These are phyloP conservation scores for Calonectria hawksworthii DNA, from an alignment of 2,329 filamentous ascomycete genomes.

Conservation along the genomic window DNA sequence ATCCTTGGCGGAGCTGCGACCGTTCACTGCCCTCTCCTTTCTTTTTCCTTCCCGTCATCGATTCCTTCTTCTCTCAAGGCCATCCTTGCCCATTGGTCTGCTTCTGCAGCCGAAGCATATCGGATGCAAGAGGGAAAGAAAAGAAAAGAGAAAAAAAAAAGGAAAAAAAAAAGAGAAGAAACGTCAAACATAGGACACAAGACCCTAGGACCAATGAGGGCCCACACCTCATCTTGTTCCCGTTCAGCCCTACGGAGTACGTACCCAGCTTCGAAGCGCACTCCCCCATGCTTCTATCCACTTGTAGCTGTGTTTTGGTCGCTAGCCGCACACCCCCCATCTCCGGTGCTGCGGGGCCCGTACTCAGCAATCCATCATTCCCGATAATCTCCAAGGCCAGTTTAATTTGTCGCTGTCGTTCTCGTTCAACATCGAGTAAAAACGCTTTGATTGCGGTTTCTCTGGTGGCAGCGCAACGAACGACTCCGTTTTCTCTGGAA, in stretches of 20 bases:
- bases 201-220: conserved; percentile 29
- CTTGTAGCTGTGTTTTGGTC: neutral
- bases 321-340: neutral
- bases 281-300: conserved; percentile 17
- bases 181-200: neutral
- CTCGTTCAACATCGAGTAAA: neutral
- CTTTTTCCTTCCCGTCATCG: neutral
- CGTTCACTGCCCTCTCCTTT: neutral
- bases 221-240: conserved; percentile 38
- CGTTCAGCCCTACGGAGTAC: conserved; percentile 43
- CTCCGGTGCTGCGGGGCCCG: neutral
- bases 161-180: neutral
- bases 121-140: neutral
- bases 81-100: neutral
- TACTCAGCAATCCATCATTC: neutral
- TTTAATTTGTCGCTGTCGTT: neutral
- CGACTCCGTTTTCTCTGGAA: neutral
- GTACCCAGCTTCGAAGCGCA: conserved; percentile 21
- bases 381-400: conserved; percentile 8
- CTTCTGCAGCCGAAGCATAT: neutral
- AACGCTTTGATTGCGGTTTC: neutral
- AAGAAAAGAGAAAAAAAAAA: neutral
- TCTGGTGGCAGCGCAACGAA: neutral
- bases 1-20: neutral
- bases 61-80: neutral